These are phyloP conservation scores for Artemisia argyi DNA, from an alignment of 129 eudicot genomes.

Conservation along the genomic window DNA sequence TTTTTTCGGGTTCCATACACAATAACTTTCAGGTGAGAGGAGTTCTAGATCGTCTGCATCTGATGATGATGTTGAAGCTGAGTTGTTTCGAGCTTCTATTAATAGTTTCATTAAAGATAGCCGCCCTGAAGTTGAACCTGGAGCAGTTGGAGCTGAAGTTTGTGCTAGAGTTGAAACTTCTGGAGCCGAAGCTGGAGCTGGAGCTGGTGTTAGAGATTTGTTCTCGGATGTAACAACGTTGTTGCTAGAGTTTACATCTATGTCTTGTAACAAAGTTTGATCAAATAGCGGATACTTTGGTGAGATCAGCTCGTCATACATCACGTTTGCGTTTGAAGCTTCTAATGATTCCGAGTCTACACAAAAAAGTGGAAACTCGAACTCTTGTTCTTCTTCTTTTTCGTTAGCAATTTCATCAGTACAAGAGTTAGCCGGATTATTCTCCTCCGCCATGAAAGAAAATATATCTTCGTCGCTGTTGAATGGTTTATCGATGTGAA, in stretches of 20 bases:
- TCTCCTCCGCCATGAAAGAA: not conserved
- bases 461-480: conserved; percentile 9
- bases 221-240: not conserved
- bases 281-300: conserved; percentile 61
- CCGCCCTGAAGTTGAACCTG: not conserved
- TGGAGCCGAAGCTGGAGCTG: too few species aligned
- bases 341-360: conserved; percentile 16
- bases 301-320: conserved; percentile 52
- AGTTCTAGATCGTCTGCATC: conserved; percentile 65
- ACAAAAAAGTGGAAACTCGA: conserved; percentile 53
- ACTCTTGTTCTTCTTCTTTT: conserved; percentile 40
- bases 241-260: not conserved
- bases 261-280: conserved; percentile 32
- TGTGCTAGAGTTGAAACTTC: too few species aligned
- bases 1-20: conserved; percentile 69
- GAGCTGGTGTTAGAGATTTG: not conserved
- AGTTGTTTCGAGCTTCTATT: conserved; percentile 44
- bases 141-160: too few species aligned
- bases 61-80: conserved; percentile 43
- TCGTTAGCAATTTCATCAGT: not conserved
- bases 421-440: too few species aligned
- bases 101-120: conserved; percentile 55
- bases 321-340: conserved; percentile 35
- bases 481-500: conserved; percentile 23
- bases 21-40: conserved; percentile 51